A percentile compares a stretch with the other conserved stretches of the same genome.
Conservation (phyloP, 1,284 basidiomycete species). For the Ustilago loliicola region DNA sequence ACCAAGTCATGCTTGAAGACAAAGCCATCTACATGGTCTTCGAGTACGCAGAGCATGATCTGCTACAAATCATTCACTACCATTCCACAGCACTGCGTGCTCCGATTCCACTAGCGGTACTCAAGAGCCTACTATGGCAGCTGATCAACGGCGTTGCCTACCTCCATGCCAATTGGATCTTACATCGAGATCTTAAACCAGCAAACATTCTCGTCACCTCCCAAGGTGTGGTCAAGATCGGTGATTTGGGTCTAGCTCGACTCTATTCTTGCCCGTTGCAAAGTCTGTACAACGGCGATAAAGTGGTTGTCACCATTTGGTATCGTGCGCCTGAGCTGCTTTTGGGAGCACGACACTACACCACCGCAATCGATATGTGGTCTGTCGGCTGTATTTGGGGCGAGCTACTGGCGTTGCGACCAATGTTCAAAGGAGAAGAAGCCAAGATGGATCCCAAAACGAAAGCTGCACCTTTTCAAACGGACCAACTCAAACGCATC, state of each 20-base stretch:
- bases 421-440: constrained; percentile 99
- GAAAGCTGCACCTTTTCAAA: constrained; percentile 66
- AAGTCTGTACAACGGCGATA: constrained; percentile 83
- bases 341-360: constrained; percentile 95
- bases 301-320: constrained; percentile 99
- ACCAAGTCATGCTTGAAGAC: constrained; percentile 96
- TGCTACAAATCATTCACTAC: constrained; percentile 92
- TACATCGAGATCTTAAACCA: constrained; percentile 97
- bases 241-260: constrained; percentile 93
- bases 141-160: constrained; percentile 95
- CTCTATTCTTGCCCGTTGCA: constrained; percentile 87
- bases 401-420: constrained; percentile 89
- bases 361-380: constrained; percentile 98
- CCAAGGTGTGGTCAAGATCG: constrained; percentile 92
- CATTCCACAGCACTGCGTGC: constrained; percentile 88
- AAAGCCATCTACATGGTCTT: constrained; percentile 93
- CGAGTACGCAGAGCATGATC: constrained; percentile 97
- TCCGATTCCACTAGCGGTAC: constrained; percentile 80
- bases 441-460: constrained; percentile 83
- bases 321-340: constrained; percentile 96
- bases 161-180: constrained; percentile 92
- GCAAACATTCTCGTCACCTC: constrained; percentile 97
- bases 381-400: constrained; percentile 97
- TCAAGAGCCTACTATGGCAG: constrained; percentile 94
- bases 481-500: constrained; percentile 91